phyloP scores from a whole-genome alignment of 2,329 filamentous ascomycete genomes.

The Lachnellula cervina region DNA sequence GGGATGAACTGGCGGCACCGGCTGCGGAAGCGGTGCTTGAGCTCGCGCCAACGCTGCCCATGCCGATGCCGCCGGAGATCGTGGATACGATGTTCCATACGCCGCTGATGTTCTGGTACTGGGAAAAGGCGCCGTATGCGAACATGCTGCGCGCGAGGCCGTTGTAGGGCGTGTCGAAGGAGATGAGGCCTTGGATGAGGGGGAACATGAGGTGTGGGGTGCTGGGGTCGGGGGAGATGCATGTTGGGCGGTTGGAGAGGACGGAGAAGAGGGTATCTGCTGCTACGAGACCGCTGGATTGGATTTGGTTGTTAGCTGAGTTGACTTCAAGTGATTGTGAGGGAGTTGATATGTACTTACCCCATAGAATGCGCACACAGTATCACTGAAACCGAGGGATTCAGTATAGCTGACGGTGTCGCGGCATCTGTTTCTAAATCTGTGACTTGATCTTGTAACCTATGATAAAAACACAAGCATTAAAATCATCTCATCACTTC shows the following conservation, averaged over 20 bases:
- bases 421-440: slow-evolving; percentile 68
- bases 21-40: too few relatives aligned
- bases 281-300: slow-evolving; percentile 68
- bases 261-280: slow-evolving; percentile 69
- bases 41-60: not conserved
- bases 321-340: not conserved
- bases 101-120: slow-evolving; percentile 52
- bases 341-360: slow-evolving; percentile 30
- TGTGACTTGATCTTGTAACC: slow-evolving; percentile 77
- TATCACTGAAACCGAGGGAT: slow-evolving; percentile 74
- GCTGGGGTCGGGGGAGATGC: slow-evolving; percentile 40
- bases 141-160: slow-evolving; percentile 57
- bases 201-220: slow-evolving; percentile 51
- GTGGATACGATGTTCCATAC: slow-evolving; percentile 56
- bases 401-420: slow-evolving; percentile 71
- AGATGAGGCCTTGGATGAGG: slow-evolving; percentile 71
- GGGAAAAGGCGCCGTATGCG: slow-evolving; percentile 55
- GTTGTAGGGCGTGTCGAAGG: slow-evolving; percentile 83
- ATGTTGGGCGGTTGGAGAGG: slow-evolving; percentile 18
- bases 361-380: slow-evolving; percentile 82
- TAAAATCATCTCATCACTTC: not conserved
- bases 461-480: slow-evolving; percentile 28
- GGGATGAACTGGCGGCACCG: slow-evolving; percentile 14
- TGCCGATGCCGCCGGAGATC: slow-evolving; percentile 42
- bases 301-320: not conserved